Base-by-base conservation (phyloP, 176 grass and related monocot species). In the Eremochloa ophiuroides region DNA sequence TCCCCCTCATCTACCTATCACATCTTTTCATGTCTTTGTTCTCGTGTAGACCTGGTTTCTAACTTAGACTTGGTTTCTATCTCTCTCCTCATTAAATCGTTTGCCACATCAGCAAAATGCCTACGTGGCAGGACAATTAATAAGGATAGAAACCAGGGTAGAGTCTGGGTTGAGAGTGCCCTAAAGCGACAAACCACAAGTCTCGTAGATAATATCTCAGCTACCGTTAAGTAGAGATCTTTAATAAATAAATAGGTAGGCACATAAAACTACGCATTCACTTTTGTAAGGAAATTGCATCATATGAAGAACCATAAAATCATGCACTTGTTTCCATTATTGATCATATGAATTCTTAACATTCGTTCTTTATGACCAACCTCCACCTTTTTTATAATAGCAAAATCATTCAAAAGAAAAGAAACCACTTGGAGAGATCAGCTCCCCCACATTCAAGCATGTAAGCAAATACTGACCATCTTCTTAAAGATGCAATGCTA, bases 61-160 rank as follows among this genome's bases (percentile, higher is more conserved):
- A n/a, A n/a, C n/a, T n/a, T n/a, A n/a, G n/a, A n/a, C n/a, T n/a
- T n/a, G n/a, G n/a, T n/a, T n/a, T n/a, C n/a, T n/a, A n/a, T n/a
- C n/a, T n/a, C n/a, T n/a, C n/a, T n/a, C n/a, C n/a, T n/a, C n/a
- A n/a, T n/a, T n/a, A n/a, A n/a, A n/a, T n/a, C n/a, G n/a, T n/a
- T n/a, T n/a, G n/a, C n/a, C n/a, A n/a, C n/a, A n/a, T n/a, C n/a
- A n/a, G n/a, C n/a, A n/a, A n/a, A n/a, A n/a, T n/a, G n/a, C n/a
- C n/a, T n/a, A n/a, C n/a, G n/a, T n/a, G n/a, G n/a, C n/a, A n/a
- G n/a, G n/a, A n/a, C n/a, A n/a, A n/a, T n/a, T n/a, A n/a, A n/a
- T n/a, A 67, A 66, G 20, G 37, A 51, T 29, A 64, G 42, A 89
- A 80, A n/a, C n/a, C n/a, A n/a, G n/a, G n/a, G n/a, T n/a, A n/a